Evolutionary conservation across 2,329 filamentous ascomycete genomes (phyloP), one percentile per base, ranked within the genome.

Genomic region (Trichoderma pleuroti): DNA sequence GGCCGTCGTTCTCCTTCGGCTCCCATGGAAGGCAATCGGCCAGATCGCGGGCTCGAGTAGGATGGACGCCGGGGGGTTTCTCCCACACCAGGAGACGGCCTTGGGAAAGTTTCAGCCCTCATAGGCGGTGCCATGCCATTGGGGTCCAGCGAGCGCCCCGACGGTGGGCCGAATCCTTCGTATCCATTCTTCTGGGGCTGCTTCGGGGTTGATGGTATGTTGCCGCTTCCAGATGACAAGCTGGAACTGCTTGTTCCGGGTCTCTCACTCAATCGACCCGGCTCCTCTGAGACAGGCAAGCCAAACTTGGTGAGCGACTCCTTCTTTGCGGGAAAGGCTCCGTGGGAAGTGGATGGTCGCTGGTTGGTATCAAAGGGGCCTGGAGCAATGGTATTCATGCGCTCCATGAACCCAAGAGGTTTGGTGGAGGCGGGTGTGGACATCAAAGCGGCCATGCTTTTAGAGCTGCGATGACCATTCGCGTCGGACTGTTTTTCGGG

Each of bases 311-410:
- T 73, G 16, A 74, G 68, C 5, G 79, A 81, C 10, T 77, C 74
- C 59, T 75, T 78, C n/a, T 75, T 75, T 4, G 75, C 74, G 5
- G 80, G 75, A 36, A 81, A 80, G 1, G 79, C 76, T 54, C 82
- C 82, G 16, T 77, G 76, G n/a, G 74, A 74, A 30, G 74, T 70
- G 4, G 80, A 77, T 34, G 79, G 76, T 49, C 80, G 81, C 74
- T 81, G 80, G 73, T 76, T 80, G 36, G 84, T 78, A 73, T 89
- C 88, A 75, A 93, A 92, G 0, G 91, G 90, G 0, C 89, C 90
- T 1, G 90, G 88, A 1, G 88, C 85, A 76, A 92, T 90, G 10
- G 82, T 86, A 74, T 92, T 87, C 84, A 92, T 88, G 65, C 88
- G 86, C 72, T 87, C 85, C 74, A 91, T 76, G 32, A 93, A 77